Conservation (phyloP, 495 filamentous ascomycete genomes). For the Trichoderma gamsii region DNA sequence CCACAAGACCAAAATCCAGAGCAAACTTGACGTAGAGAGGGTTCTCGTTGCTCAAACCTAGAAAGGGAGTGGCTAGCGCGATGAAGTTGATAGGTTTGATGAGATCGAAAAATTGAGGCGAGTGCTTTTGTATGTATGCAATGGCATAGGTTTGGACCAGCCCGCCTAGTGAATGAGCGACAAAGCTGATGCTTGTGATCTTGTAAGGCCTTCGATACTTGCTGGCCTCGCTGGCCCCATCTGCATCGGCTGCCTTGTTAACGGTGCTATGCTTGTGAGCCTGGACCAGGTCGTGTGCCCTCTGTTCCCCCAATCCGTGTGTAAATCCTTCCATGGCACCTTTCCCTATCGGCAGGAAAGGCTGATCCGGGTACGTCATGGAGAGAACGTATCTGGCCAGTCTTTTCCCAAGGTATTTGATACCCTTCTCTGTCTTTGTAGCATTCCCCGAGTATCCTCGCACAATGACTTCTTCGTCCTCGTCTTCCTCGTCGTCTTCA, state of each 20-base stretch:
- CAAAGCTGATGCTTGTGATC: slow-evolving; percentile 92
- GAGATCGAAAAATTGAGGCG: slow-evolving; percentile 78
- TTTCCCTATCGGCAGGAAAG: slow-evolving; percentile 63
- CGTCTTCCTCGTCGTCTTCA: slow-evolving; percentile 48
- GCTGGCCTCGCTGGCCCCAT: neutral
- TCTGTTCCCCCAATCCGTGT: slow-evolving; percentile 28
- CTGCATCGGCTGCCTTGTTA: slow-evolving; percentile 22
- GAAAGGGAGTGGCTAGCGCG: slow-evolving; percentile 79
- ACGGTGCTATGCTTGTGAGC: slow-evolving; percentile 53
- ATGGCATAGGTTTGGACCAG: slow-evolving; percentile 92
- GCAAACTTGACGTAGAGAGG: slow-evolving; percentile 96
- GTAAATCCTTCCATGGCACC: slow-evolving; percentile 25
- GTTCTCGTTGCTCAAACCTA: slow-evolving; percentile 95
- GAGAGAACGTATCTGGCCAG: slow-evolving; percentile 84
- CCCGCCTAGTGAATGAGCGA: slow-evolving; percentile 89
- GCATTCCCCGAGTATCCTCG: slow-evolving; percentile 87
- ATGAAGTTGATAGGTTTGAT: slow-evolving; percentile 93
- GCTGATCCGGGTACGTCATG: slow-evolving; percentile 89
- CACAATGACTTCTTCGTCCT: slow-evolving; percentile 88
- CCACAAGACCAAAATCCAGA: slow-evolving; percentile 90
- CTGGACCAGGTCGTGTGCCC: slow-evolving; percentile 26
- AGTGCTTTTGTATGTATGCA: slow-evolving; percentile 95
- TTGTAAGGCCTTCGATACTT: slow-evolving; percentile 58
- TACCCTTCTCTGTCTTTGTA: slow-evolving; percentile 83
- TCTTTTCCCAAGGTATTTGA: slow-evolving; percentile 93